These are phyloP conservation scores for Aspergillus nomiae DNA, from an alignment of 2,329 filamentous ascomycete species.

Conservation along the genomic window DNA sequence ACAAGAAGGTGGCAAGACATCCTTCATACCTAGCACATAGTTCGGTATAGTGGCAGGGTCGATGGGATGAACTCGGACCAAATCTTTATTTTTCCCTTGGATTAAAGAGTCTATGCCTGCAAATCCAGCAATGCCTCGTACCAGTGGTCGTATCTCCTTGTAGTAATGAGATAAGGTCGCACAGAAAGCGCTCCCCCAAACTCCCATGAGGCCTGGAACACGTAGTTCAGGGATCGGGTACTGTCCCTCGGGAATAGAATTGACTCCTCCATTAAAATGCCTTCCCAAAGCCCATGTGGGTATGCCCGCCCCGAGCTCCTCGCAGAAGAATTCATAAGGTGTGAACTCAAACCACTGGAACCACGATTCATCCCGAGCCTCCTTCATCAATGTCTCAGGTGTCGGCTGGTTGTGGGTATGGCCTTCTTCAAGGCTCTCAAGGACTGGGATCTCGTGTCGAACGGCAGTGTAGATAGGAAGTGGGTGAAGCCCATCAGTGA, in stretches of 20 bases:
- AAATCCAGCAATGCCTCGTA: constrained; percentile 75
- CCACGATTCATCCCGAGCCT: constrained; percentile 70
- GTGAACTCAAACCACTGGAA: constrained; percentile 99
- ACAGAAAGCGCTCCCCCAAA: constrained; percentile 97
- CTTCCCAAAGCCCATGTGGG: constrained; percentile 92
- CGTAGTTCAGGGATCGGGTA: constrained; percentile 79
- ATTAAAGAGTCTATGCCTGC: constrained; percentile 78
- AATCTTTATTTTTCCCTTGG: constrained; percentile 76
- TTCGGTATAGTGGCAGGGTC: constrained; percentile 91
- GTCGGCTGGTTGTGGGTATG: constrained; percentile 30
- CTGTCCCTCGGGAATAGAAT: constrained; percentile 64
- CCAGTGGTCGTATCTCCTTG: constrained; percentile 81
- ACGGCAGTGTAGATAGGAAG: constrained; percentile 96
- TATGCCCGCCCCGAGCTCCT: constrained; percentile 88
- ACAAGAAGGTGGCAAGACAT: constrained; percentile 71
- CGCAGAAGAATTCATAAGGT: constrained; percentile 92
- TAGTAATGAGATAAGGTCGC: constrained; percentile 96
- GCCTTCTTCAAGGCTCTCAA: constrained; percentile 42
- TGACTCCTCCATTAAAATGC: constrained; percentile 72
- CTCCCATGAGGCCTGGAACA: constrained; percentile 80
- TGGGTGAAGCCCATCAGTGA: constrained; percentile 77
- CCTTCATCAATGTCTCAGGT: constrained; percentile 44
- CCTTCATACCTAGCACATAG: constrained; percentile 79
- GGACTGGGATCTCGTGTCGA: constrained; percentile 84
- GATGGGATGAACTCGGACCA: constrained; percentile 92